Evolutionary conservation across 306 rosid genomes (phyloP).

Genomic region (Gleditsia sinensis): DNA sequence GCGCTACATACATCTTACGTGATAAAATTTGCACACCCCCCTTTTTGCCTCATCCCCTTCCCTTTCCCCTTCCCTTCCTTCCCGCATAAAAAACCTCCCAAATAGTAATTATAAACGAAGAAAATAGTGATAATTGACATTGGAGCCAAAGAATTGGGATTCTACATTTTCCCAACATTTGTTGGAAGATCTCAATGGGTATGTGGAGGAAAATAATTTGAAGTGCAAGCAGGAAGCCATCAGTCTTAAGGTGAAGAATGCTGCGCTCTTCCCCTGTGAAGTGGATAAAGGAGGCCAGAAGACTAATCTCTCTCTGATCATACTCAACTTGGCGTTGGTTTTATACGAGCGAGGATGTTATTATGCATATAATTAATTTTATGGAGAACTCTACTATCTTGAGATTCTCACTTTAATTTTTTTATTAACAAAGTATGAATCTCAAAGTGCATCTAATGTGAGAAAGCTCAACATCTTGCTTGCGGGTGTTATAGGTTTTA

Average conservation of each 20-base stretch:
- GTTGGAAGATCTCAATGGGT: conserved; percentile 29
- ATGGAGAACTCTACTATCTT: too few relatives aligned
- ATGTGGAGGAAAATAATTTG: neutral
- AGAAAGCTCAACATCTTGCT: too few relatives aligned
- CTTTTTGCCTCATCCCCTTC: too few relatives aligned
- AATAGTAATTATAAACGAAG: conserved; percentile 12
- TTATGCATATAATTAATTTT: too few relatives aligned
- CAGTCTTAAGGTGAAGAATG: conserved; percentile 52
- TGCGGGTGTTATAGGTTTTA: too few relatives aligned
- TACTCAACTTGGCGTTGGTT: conserved; percentile 43
- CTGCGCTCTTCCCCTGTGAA: conserved; percentile 46
- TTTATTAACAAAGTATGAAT: too few relatives aligned
- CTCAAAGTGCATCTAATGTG: too few relatives aligned
- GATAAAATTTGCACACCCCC: neutral
- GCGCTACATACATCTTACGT: neutral
- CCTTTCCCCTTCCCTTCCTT: neutral
- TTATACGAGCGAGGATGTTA: conserved; percentile 41
- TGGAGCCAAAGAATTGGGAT: conserved; percentile 53
- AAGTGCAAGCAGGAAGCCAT: conserved; percentile 26
- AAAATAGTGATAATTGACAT: conserved; percentile 1
- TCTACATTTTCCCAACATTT: conserved; percentile 23
- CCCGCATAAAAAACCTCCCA: conserved; percentile 26
- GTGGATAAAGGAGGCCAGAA: conserved; percentile 56
- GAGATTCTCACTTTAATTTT: too few relatives aligned
- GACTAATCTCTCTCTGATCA: conserved; percentile 57